Conservation (phyloP, 164 flowering plant genomes). For the Vitis rupestris region DNA sequence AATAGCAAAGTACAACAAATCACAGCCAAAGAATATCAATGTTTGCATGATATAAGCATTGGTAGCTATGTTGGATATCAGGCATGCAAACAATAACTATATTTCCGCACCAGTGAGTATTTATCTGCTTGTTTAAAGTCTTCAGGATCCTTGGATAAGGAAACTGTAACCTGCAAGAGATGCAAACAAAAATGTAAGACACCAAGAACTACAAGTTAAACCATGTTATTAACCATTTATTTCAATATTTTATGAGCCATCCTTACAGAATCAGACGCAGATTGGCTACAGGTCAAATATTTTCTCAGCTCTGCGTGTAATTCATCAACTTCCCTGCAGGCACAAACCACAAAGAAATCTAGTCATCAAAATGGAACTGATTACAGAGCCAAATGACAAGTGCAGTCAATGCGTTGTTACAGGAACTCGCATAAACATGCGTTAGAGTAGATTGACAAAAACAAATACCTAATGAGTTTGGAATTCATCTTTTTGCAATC, state of each 20-base stretch:
- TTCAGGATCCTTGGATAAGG: conserved; percentile 23
- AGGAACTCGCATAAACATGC: neutral
- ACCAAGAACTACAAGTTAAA: conserved; percentile 1
- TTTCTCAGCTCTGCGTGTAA: conserved; percentile 37
- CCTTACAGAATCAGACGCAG: conserved; percentile 33
- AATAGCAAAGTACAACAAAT: neutral
- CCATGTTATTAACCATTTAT: conserved; percentile 8
- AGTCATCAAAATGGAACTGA: neutral
- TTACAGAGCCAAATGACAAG: neutral
- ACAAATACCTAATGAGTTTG: conserved; percentile 49
- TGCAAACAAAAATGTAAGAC: neutral
- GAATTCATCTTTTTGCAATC: conserved; percentile 50
- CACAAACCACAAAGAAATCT: conserved; percentile 7
- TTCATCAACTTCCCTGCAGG: conserved; percentile 60
- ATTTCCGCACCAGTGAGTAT: conserved; percentile 28
- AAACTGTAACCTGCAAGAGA: conserved; percentile 22
- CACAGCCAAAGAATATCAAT: neutral
- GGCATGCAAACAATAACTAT: neutral
- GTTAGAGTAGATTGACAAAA: neutral
- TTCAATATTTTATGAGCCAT: conserved; percentile 7
- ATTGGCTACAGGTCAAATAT: conserved; percentile 19
- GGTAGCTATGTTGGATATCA: neutral
- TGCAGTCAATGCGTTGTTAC: neutral
- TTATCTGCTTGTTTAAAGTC: conserved; percentile 20
- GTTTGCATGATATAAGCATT: neutral